Evolutionary conservation across 148 eudicot species (phyloP), one percentile per base, ranked within the genome.

Genomic region (Chenopodium album): DNA sequence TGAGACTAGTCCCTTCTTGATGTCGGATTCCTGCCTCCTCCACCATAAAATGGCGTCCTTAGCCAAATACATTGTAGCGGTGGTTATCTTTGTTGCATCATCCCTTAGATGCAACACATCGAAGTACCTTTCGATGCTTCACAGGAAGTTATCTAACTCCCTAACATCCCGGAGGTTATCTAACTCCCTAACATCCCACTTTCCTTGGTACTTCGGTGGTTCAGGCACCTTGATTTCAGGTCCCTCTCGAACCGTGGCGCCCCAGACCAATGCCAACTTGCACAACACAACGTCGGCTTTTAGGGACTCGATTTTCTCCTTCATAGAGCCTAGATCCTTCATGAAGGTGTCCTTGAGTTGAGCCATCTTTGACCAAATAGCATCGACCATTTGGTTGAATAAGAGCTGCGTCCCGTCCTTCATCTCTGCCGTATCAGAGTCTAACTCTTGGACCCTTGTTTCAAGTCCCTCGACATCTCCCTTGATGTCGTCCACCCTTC

Each of bases 1-100:
- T 1, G 7, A 4, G 31, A 44, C 13, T 9, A 32, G 12, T 3
- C 41, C 81, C 65, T 50, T 47, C 16, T 29, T 12, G 11, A 64
- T 64, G 17, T 77, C 54, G 0, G 7, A 3, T 13, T 77, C 67
- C 0, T 22, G 44, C 23, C 63, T 10, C 22, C 73, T 78, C 80
- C 80, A 78, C 12, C 66, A 76, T 16, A 76, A 14, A 3, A 56
- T 76, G 12, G 48, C 67, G 28, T 76, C 78, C 2, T 76, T 26
- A 1, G 1, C 3, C 10, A 76, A 37, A 23, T 76, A 76, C 69
- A 60, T 60, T 19, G 69, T 76, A 48, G 52, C 69, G 3, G 22
- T 34, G 4, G 0, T 4, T 7, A 76, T 76, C 68, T 60, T 59
- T 1, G 46, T 7, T 4, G 6, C 68, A 14, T 76, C 48, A 4